Base-by-base conservation (phyloP, 495 filamentous ascomycete species). In the Hypoxylon subgilvum region DNA sequence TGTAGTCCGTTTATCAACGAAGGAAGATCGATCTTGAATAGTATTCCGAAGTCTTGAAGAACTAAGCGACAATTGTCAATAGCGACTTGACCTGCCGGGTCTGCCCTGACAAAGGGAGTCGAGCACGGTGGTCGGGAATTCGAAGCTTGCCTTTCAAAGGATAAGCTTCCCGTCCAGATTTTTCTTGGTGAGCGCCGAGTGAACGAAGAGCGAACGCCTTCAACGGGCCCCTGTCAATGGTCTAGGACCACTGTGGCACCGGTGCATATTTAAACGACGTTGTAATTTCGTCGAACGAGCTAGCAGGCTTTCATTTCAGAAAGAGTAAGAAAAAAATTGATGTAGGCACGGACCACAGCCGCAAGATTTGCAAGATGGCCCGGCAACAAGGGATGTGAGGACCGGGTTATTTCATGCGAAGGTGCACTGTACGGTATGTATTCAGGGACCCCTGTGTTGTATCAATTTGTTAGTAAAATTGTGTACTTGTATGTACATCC, bases 221-320 rank as follows among this genome's bases (percentile, higher is more conserved):
- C n/a, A n/a, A n/a, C n/a, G n/a, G n/a, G 14, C 49, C 61, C 61
- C 54, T 64, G 61, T 64, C 61, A 16, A 49, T 40, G 53, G 48
- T 49, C 61, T 54, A 64, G 57, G 54, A 48, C 61, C 35, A 58
- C 61, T 64, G 52, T 36, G 40, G 49, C 54, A 41, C 42, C 49
- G 43, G 49, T 58, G 61, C 61, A 64, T 64, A 64, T 64, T 32
- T 65, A 65, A 65, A 65, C 61, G 61, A 65, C 61, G 50, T 49
- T 61, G 61, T 65, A 65, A 65, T 65, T 65, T 65, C 61, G 47
- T 65, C 44, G 61, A 50, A 19, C 61, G 61, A 65, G 56, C 61
- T 65, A 65, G 54, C 53, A 45, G 56, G 56, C 39, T 51, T 65
- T 61, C 56, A 65, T 65, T 60, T 65, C 21, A 50, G 21, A 43